Conservation (phyloP, 768 basidiomycete species). For the Mycena epipterygia region DNA sequence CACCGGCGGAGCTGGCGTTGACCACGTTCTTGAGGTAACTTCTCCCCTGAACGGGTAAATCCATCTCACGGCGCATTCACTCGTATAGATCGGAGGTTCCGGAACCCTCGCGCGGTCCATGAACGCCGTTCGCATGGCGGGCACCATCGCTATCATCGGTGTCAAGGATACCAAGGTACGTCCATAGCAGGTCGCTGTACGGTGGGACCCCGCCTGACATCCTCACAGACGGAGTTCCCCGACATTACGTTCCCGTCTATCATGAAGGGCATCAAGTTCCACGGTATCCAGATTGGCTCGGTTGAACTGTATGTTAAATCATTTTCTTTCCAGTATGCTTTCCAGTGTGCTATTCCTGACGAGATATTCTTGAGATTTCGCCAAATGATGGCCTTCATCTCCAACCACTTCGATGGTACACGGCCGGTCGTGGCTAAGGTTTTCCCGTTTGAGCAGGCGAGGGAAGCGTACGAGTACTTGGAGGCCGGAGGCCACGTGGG, state of each 20-base stretch:
- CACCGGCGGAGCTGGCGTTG: slow-evolving; percentile 32
- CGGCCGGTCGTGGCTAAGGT: slow-evolving; percentile 63
- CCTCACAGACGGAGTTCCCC: not conserved
- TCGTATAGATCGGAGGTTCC: too few relatives aligned
- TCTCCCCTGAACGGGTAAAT: too few relatives aligned
- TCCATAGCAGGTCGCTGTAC: not conserved
- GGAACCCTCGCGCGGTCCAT: too few relatives aligned
- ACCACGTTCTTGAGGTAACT: slow-evolving; percentile 31
- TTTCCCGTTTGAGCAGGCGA: slow-evolving; percentile 59
- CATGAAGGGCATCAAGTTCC: slow-evolving; percentile 49
- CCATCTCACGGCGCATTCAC: too few relatives aligned
- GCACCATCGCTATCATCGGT: too few relatives aligned
- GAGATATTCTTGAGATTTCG: slow-evolving; percentile 52
- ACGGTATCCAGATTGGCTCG: slow-evolving; percentile 60
- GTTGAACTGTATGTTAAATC: slow-evolving; percentile 51
- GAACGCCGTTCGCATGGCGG: too few relatives aligned
- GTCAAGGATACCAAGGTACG: not conserved
- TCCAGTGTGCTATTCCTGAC: not conserved
- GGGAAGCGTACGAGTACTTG: slow-evolving; percentile 60
- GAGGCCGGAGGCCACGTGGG: slow-evolving; percentile 63
- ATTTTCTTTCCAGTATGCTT: not conserved
- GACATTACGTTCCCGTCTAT: slow-evolving; percentile 46
- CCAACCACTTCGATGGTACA: slow-evolving; percentile 46
- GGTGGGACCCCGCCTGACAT: not conserved
- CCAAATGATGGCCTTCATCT: slow-evolving; percentile 57